Conservation (phyloP, 164 flowering plant species). For the Pachysandra terminalis region DNA sequence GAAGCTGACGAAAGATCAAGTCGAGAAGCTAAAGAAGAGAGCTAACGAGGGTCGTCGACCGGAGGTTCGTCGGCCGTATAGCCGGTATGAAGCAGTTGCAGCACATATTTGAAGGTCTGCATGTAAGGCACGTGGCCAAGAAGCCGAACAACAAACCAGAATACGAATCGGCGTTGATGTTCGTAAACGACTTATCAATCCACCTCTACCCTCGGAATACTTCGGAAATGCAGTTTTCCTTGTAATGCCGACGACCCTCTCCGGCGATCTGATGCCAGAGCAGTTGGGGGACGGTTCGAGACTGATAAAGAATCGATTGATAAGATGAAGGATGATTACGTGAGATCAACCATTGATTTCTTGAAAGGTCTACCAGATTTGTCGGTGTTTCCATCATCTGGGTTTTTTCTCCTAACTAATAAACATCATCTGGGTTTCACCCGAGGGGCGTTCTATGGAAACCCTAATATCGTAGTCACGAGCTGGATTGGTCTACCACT, state of each 20-base stretch:
- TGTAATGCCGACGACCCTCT: not conserved
- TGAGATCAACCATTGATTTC: conserved; percentile 9
- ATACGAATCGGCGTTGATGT: conserved; percentile 16
- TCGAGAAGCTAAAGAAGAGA: conserved; percentile 26
- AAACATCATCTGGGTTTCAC: not conserved
- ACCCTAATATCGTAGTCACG: conserved; percentile 28
- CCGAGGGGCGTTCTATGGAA: conserved; percentile 18
- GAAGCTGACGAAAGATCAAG: conserved; percentile 27
- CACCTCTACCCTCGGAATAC: conserved; percentile 24
- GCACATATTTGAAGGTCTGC: no score
- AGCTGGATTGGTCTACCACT: conserved; percentile 35
- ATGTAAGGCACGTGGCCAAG: no score
- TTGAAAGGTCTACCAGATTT: conserved; percentile 14
- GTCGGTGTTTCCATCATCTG: not conserved
- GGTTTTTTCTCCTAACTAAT: no score
- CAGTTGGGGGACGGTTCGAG: conserved; percentile 19
- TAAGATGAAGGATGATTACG: conserved; percentile 18
- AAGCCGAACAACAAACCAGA: conserved; percentile 17
- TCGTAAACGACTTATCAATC: conserved; percentile 20
- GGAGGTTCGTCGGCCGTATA: conserved; percentile 20
- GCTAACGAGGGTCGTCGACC: conserved; percentile 33
- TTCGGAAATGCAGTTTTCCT: conserved; percentile 28
- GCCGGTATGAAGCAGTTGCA: conserved; percentile 21
- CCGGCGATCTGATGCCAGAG: conserved; percentile 22
- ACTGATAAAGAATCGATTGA: conserved; percentile 14